Evolutionary conservation across 2,329 filamentous ascomycete species (phyloP).

Genomic region (Fusarium vanettenii): DNA sequence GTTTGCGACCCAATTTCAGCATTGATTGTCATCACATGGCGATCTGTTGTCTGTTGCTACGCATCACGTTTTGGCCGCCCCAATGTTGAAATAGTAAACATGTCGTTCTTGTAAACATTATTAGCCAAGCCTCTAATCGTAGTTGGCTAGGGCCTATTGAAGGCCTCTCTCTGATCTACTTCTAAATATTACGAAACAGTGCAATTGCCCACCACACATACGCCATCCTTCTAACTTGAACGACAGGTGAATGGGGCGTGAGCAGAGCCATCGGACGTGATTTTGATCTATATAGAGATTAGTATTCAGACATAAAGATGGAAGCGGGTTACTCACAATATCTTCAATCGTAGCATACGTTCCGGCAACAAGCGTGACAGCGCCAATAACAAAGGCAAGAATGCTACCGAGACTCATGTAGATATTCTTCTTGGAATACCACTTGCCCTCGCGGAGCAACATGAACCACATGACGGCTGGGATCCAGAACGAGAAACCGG

Average conservation of each 20-base stretch:
- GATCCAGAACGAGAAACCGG: constrained; percentile 35
- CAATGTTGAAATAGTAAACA: neutral
- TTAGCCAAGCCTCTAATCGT: neutral
- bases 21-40: no score
- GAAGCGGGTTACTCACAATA: constrained; percentile 14
- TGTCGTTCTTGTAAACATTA: neutral
- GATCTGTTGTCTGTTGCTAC: neutral
- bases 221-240: constrained; percentile 10
- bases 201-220: neutral
- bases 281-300: constrained; percentile 14
- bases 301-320: neutral
- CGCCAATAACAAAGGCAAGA: constrained; percentile 31
- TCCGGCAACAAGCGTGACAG: constrained; percentile 32
- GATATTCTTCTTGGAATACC: constrained; percentile 34
- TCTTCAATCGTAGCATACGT: constrained; percentile 38
- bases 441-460: constrained; percentile 32
- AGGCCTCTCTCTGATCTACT: neutral
- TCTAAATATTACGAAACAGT: neutral
- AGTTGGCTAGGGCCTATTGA: neutral
- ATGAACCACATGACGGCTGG: constrained; percentile 34
- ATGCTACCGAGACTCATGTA: constrained; percentile 28
- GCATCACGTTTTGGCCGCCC: neutral
- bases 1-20: neutral
- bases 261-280: constrained; percentile 28
- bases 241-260: constrained; percentile 40